Conservation (phyloP, 1,284 basidiomycete species). For the Sanghuangporus sanghuang region DNA sequence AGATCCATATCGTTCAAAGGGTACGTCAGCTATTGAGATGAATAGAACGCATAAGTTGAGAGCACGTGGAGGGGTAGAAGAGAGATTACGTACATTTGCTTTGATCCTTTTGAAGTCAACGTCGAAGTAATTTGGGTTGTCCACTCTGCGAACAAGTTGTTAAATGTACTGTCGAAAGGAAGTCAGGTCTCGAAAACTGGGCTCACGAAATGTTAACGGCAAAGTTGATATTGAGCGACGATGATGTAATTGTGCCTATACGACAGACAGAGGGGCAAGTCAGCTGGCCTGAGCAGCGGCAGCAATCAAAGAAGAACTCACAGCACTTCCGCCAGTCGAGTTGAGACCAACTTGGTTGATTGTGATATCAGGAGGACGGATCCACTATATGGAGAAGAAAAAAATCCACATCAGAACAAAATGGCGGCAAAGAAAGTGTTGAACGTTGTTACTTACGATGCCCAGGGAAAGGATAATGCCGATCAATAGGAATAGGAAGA, state of each 20-base stretch:
- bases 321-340: conserved; percentile 36
- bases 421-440: not conserved
- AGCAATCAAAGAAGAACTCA: conserved; percentile 27
- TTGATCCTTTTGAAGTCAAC: conserved; percentile 68
- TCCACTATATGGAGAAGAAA: conserved; percentile 49
- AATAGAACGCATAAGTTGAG: not conserved
- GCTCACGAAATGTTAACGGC: conserved; percentile 65
- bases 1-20: conserved; percentile 64
- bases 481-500: conserved; percentile 56
- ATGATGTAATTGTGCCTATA: conserved; percentile 26
- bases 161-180: not conserved
- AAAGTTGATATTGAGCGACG: conserved; percentile 59
- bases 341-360: conserved; percentile 49
- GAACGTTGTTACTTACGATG: conserved; percentile 45
- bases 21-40: conserved; percentile 53
- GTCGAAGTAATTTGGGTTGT: conserved; percentile 84
- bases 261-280: not conserved
- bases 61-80: not conserved
- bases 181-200: conserved; percentile 3
- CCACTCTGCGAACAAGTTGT: conserved; percentile 44
- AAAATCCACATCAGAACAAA: not conserved
- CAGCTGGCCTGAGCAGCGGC: conserved; percentile 19
- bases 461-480: conserved; percentile 68
- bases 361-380: conserved; percentile 70
- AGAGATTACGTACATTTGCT: conserved; percentile 44